These are phyloP conservation scores for Pseudoscleropodium purum DNA, from an alignment of 225 moss, liverwort and hornwort species.

Conservation along the genomic window DNA sequence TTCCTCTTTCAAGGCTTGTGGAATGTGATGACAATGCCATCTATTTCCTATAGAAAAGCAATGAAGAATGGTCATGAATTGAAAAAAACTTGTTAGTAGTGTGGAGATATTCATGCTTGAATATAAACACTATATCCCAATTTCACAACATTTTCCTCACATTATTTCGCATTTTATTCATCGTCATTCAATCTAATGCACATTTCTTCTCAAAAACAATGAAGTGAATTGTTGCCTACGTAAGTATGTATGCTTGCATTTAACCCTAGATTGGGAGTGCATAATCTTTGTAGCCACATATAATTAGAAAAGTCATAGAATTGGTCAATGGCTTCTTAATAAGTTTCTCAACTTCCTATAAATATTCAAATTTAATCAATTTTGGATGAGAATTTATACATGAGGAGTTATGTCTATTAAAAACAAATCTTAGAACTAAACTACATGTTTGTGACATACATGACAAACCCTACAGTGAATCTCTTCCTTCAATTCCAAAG, in stretches of 20 bases:
- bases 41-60: conserved; percentile 46
- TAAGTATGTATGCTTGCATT: neutral
- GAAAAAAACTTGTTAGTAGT: neutral
- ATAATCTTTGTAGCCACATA: neutral
- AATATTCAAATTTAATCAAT: neutral
- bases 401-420: neutral
- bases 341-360: neutral
- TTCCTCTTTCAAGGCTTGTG: conserved; percentile 58
- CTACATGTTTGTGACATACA: neutral
- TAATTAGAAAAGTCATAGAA: too few species aligned
- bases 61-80: neutral
- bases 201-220: neutral
- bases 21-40: conserved; percentile 81
- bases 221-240: neutral
- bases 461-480: neutral
- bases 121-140: neutral
- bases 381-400: neutral
- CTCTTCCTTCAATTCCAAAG: neutral
- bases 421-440: neutral
- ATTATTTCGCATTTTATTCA: neutral
- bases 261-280: neutral
- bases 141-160: neutral
- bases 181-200: neutral
- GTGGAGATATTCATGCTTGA: neutral
- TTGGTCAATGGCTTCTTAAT: neutral